phyloP scores from a whole-genome alignment of 2,329 filamentous ascomycete species.

The Ascochyta viciae-villosae region DNA sequence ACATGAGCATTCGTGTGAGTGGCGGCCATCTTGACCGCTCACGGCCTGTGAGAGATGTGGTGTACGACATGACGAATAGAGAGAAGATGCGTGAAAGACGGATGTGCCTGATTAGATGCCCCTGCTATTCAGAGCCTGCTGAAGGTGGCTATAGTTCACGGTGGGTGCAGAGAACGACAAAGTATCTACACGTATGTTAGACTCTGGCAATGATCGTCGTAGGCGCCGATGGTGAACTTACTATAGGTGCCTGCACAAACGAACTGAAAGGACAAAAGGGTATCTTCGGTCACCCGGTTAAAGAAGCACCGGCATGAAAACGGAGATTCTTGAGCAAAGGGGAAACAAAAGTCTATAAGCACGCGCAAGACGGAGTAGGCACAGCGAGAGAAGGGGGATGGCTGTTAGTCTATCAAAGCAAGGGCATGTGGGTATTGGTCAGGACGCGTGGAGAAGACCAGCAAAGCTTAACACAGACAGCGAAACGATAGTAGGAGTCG shows the following conservation, averaged over 20 bases:
- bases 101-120: constrained; percentile 31
- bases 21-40: constrained; percentile 85
- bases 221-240: constrained; percentile 30
- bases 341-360: constrained; percentile 51
- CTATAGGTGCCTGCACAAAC: constrained; percentile 50
- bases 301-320: constrained; percentile 50
- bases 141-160: constrained; percentile 40
- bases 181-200: constrained; percentile 38
- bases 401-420: constrained; percentile 38
- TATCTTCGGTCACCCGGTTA: constrained; percentile 44
- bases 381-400: constrained; percentile 24
- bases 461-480: constrained; percentile 37
- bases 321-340: constrained; percentile 39
- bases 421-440: constrained; percentile 36
- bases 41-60: constrained; percentile 46
- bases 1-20: constrained; percentile 81
- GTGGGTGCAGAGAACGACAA: constrained; percentile 40
- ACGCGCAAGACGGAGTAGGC: constrained; percentile 27
- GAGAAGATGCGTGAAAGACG: constrained; percentile 10
- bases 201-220: constrained; percentile 13
- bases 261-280: constrained; percentile 42
- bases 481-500: constrained; percentile 45
- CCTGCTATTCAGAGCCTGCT: constrained; percentile 51
- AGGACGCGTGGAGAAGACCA: constrained; percentile 39
- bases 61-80: constrained; percentile 40